Conservation (phyloP, 2,329 filamentous ascomycete species). For the Colletotrichum costaricense region DNA sequence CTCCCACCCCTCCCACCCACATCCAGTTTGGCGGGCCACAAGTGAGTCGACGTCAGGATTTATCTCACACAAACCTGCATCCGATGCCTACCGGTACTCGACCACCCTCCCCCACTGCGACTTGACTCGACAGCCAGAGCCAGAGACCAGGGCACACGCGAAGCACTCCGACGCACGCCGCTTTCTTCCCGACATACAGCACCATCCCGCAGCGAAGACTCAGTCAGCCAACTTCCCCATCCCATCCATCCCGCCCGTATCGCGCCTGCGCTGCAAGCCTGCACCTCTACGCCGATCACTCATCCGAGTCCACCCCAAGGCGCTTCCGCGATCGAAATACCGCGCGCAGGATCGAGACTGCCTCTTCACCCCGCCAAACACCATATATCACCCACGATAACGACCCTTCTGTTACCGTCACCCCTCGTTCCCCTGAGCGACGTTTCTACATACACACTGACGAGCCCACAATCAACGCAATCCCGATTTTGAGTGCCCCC, state of each 20-base stretch:
- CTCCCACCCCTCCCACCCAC: conserved; percentile 17
- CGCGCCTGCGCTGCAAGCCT: background rate
- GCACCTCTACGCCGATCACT: background rate
- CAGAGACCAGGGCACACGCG: conserved; percentile 6
- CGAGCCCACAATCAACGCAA: background rate
- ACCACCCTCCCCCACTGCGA: conserved; percentile 1
- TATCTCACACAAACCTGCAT: conserved; percentile 12
- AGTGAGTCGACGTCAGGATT: conserved; percentile 31
- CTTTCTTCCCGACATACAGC: conserved; percentile 2
- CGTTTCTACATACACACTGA: background rate
- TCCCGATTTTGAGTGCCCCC: background rate
- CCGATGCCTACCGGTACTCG: conserved; percentile 5
- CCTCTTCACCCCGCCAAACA: background rate
- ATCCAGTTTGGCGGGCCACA: conserved; percentile 28
- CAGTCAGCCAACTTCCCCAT: background rate
- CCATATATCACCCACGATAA: conserved; percentile 21
- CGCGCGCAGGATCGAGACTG: conserved; percentile 20
- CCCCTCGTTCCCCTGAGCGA: background rate
- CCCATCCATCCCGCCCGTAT: conserved; percentile 5
- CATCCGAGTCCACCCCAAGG: conserved; percentile 8
- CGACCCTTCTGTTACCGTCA: background rate
- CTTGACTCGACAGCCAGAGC: background rate
- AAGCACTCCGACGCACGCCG: conserved; percentile 13
- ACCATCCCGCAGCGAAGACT: background rate
- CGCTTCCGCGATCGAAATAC: conserved; percentile 24